phyloP scores from a whole-genome alignment of 257 asterid genomes.

The Cruciata laevipes region DNA sequence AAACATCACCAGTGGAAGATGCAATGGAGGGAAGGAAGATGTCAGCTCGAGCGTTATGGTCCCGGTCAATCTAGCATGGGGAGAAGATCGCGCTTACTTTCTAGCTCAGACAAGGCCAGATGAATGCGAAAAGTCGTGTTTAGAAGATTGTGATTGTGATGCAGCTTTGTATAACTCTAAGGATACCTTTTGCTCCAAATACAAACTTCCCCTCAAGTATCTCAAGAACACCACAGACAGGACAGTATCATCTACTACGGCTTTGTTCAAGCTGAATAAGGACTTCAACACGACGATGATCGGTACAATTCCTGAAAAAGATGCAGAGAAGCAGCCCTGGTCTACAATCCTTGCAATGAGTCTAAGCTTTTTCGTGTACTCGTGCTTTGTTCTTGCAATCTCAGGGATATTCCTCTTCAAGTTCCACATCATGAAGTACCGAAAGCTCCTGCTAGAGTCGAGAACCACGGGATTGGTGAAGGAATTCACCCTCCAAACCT shows the following conservation, averaged over 20 bases:
- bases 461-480: constrained; percentile 15
- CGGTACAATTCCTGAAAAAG: neutral
- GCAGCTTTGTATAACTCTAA: constrained; percentile 16
- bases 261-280: constrained; percentile 20
- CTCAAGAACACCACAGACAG: neutral
- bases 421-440: constrained; percentile 8
- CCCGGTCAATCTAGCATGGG: constrained; percentile 2
- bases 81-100: constrained; percentile 20
- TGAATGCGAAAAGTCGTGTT: constrained; percentile 15
- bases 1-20: constrained; percentile 13
- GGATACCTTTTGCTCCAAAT: constrained; percentile 3
- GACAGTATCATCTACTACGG: constrained; percentile 3
- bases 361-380: constrained; percentile 12
- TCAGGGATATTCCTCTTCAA: constrained; percentile 14
- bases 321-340: constrained; percentile 23
- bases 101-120: constrained; percentile 9
- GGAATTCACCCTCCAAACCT: constrained; percentile 22
- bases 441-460: constrained; percentile 17
- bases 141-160: constrained; percentile 26
- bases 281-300: neutral
- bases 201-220: constrained; percentile 25
- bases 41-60: neutral
- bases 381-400: constrained; percentile 13
- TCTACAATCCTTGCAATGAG: constrained; percentile 18
- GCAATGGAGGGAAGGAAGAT: constrained; percentile 18